These are phyloP conservation scores for Misopates orontium DNA, from an alignment of 257 asterid genomes.

Conservation along the genomic window DNA sequence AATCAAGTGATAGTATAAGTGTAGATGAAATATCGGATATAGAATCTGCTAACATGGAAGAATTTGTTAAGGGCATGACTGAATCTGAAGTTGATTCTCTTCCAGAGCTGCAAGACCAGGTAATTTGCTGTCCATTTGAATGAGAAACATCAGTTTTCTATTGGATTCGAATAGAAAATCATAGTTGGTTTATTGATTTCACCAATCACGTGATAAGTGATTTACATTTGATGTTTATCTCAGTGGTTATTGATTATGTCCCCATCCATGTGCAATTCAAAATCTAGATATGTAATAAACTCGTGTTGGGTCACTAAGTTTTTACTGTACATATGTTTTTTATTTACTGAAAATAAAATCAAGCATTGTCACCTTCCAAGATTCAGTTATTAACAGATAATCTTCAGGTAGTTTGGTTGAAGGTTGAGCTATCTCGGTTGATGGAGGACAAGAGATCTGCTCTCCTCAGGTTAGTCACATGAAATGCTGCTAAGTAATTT, in stretches of 20 bases:
- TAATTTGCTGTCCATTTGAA: slow-evolving; percentile 25
- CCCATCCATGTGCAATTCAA: slow-evolving; percentile 8
- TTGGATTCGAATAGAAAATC: slow-evolving; percentile 6
- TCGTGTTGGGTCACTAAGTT: background rate
- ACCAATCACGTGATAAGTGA: no score
- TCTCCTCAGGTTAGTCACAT: slow-evolving; percentile 59
- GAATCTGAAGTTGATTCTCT: slow-evolving; percentile 66
- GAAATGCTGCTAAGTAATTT: slow-evolving; percentile 5
- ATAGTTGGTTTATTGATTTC: background rate
- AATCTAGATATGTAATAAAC: background rate
- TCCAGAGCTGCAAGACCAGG: slow-evolving; percentile 91
- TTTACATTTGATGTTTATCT: no score
- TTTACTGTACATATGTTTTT: background rate
- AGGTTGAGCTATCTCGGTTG: slow-evolving; percentile 74
- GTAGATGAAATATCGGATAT: slow-evolving; percentile 28
- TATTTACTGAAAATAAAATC: slow-evolving; percentile 13
- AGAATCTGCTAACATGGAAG: slow-evolving; percentile 52
- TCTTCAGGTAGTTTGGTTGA: slow-evolving; percentile 83
- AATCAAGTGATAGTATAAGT: slow-evolving; percentile 37
- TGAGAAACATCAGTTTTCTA: background rate
- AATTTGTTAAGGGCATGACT: slow-evolving; percentile 45
- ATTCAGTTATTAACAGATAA: slow-evolving; percentile 34
- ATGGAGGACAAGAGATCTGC: slow-evolving; percentile 90
- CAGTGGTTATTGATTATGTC: no score
- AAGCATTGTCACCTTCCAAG: slow-evolving; percentile 6